Conservation (phyloP, 2,329 filamentous ascomycete species). For the Nemania bipapillata region DNA sequence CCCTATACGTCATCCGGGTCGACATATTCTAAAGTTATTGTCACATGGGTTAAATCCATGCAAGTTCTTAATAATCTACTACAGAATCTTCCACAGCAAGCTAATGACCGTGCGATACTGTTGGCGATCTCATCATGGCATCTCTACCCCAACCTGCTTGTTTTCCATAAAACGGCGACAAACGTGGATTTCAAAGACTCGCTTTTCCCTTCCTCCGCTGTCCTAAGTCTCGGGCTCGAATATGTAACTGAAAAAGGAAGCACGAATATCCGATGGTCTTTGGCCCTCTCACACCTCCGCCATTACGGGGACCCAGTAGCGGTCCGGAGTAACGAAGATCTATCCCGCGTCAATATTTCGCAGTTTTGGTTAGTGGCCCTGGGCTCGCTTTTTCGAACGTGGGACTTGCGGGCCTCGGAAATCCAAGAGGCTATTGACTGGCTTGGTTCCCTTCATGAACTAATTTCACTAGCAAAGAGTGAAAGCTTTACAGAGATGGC, state of each 20-base stretch:
- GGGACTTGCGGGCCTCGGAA: constrained; percentile 6
- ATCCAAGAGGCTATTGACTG: constrained; percentile 4
- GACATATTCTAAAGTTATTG: constrained; percentile 2
- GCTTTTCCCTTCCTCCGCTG: neutral
- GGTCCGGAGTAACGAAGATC: constrained; percentile 17
- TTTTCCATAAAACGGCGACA: constrained; percentile 7
- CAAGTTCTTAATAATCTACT: constrained; percentile 10
- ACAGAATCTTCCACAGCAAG: constrained; percentile 13
- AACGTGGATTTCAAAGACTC: constrained; percentile 15
- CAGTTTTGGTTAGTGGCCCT: constrained; percentile 24
- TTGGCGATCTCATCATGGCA: constrained; percentile 32
- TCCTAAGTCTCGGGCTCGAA: no score
- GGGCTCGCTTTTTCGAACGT: constrained; percentile 4
- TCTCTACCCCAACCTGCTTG: constrained; percentile 23
- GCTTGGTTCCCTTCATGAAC: neutral
- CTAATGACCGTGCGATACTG: constrained; percentile 12
- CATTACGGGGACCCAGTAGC: constrained; percentile 26
- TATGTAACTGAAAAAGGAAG: neutral
- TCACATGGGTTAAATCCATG: constrained; percentile 14
- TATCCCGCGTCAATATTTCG: constrained; percentile 14
- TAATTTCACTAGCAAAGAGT: neutral
- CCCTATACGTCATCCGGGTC: constrained; percentile 13
- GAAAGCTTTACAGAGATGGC: neutral
- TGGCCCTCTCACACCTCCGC: constrained; percentile 21
- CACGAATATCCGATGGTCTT: constrained; percentile 19